These are phyloP conservation scores for Boletus holoroseus DNA, from an alignment of 1,284 basidiomycete species.

Conservation along the genomic window DNA sequence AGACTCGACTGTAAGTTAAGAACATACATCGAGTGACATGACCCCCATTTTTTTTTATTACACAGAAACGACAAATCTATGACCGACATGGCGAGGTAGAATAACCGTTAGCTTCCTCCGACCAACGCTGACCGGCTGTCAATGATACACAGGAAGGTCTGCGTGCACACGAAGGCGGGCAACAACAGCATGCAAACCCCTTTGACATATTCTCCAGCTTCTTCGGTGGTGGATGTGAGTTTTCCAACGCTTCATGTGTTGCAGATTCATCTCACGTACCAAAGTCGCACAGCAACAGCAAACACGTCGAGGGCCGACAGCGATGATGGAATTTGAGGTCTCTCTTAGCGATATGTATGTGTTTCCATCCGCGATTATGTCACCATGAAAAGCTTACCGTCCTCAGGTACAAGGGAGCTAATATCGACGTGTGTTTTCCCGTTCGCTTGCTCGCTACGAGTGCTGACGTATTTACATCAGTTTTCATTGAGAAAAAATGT, in stretches of 20 bases:
- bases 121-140: slow-evolving; percentile 6
- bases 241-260: neutral
- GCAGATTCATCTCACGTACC: neutral
- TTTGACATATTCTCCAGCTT: slow-evolving; percentile 91
- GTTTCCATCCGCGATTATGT: slow-evolving; percentile 1
- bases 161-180: slow-evolving; percentile 79
- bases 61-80: slow-evolving; percentile 84
- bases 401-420: slow-evolving; percentile 67
- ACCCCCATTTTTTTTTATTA: neutral
- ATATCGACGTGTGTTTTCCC: slow-evolving; percentile 62
- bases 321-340: slow-evolving; percentile 84
- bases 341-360: slow-evolving; percentile 76
- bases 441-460: neutral
- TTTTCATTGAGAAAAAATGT: slow-evolving; percentile 86
- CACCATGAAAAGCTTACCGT: slow-evolving; percentile 11
- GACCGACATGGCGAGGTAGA: slow-evolving; percentile 82
- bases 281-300: slow-evolving; percentile 40
- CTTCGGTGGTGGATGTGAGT: slow-evolving; percentile 75
- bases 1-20: slow-evolving; percentile 55
- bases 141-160: slow-evolving; percentile 61
- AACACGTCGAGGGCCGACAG: slow-evolving; percentile 75
- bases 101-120: slow-evolving; percentile 10
- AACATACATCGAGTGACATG: neutral
- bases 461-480: slow-evolving; percentile 39
- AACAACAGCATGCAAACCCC: slow-evolving; percentile 69